These are phyloP conservation scores for Mucor indicus DNA, from an alignment of 371 early-diverging fungal genomes.

Conservation along the genomic window DNA sequence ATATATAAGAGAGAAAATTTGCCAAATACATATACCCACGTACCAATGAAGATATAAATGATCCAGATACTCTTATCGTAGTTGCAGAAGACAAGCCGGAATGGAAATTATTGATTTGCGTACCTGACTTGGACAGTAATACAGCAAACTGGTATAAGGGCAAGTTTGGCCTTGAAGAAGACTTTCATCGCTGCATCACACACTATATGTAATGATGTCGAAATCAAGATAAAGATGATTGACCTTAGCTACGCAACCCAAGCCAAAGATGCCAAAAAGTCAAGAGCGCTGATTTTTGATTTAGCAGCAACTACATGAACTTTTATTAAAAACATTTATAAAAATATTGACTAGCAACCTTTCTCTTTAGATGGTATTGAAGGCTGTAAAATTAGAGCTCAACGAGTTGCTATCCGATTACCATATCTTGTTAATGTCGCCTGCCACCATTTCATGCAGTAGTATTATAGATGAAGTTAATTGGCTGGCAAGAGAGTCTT, in stretches of 20 bases:
- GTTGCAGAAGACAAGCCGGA: background rate
- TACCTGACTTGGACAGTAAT: conserved; percentile 1
- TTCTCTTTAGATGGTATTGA: conserved; percentile 27
- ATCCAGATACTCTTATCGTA: background rate
- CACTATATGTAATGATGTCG: no score
- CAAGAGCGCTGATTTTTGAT: no score
- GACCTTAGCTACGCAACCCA: no score
- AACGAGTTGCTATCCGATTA: conserved; percentile 17
- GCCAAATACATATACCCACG: conserved; percentile 18
- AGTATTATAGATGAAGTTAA: conserved; percentile 24
- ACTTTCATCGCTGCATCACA: conserved; percentile 4
- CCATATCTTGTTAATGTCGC: conserved; percentile 37
- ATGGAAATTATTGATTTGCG: conserved; percentile 29
- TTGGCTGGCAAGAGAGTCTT: no score
- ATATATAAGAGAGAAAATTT: conserved; percentile 29
- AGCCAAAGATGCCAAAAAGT: no score
- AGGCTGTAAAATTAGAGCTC: conserved; percentile 8
- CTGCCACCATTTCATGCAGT: conserved; percentile 18
- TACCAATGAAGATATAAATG: conserved; percentile 6
- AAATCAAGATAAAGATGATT: no score
- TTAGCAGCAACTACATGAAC: no score
- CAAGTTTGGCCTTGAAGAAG: conserved; percentile 31
- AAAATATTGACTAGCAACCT: background rate
- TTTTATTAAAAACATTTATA: background rate
- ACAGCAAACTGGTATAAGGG: conserved; percentile 27